A percentile compares a stretch with the other conserved stretches of the same genome.
These are phyloP conservation scores for Triticum timopheevii DNA, from an alignment of 176 grass and related monocot genomes.

Conservation along the genomic window DNA sequence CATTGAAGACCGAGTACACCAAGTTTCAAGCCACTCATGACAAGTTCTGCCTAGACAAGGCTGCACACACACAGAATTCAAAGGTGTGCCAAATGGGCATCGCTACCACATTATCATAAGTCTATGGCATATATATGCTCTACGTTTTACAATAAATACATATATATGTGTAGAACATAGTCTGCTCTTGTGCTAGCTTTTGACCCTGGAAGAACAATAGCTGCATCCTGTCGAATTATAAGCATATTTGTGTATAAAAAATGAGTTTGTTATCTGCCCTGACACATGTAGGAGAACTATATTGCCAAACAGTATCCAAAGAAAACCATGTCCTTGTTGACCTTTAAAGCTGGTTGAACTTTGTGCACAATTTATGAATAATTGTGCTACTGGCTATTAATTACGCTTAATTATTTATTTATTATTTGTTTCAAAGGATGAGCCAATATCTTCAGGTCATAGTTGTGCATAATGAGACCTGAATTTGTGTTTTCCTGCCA, in stretches of 20 bases:
- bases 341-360: background rate
- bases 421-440: background rate
- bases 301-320: background rate
- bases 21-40: constrained; percentile 37
- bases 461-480: background rate
- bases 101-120: background rate
- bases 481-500: background rate
- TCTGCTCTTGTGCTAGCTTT: background rate
- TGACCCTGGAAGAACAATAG: background rate
- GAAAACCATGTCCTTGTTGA: background rate
- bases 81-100: constrained; percentile 46
- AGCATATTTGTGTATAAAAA: background rate
- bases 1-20: constrained; percentile 81
- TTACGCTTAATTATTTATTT: background rate
- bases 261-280: background rate
- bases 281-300: background rate
- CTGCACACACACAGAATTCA: constrained; percentile 68
- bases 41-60: constrained; percentile 77
- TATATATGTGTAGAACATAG: constrained; percentile 23
- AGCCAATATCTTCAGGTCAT: background rate
- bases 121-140: background rate
- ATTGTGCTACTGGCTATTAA: background rate
- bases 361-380: background rate
- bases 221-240: background rate
- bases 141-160: background rate